Percentiles rank a stretch among this genome's conserved stretches.
These are phyloP conservation scores for Xylaria longipes DNA, from an alignment of 495 filamentous ascomycete species.

Conservation along the genomic window DNA sequence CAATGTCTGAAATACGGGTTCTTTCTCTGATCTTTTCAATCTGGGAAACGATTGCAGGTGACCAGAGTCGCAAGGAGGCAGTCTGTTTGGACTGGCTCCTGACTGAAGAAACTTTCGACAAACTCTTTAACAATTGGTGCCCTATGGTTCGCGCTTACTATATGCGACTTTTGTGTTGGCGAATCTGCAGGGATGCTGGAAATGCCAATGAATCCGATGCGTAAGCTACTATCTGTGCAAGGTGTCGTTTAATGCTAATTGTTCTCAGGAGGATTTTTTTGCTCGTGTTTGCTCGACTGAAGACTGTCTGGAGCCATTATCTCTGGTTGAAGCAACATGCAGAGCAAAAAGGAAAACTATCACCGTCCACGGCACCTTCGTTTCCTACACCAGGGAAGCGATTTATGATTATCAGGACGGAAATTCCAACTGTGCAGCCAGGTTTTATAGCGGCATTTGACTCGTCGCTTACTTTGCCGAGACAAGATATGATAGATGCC, in stretches of 20 bases:
- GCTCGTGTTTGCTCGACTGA: slow-evolving; percentile 70
- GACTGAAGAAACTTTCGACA: slow-evolving; percentile 77
- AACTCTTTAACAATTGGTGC: slow-evolving; percentile 95
- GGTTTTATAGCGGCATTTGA: slow-evolving; percentile 51
- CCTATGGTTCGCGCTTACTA: slow-evolving; percentile 97
- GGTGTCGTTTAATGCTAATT: slow-evolving; percentile 23
- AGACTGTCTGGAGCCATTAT: slow-evolving; percentile 80
- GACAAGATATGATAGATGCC: slow-evolving; percentile 21
- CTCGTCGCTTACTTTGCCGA: slow-evolving; percentile 35
- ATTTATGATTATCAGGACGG: slow-evolving; percentile 90
- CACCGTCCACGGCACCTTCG: slow-evolving; percentile 80
- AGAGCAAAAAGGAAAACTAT: slow-evolving; percentile 57
- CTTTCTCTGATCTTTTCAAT: slow-evolving; percentile 83
- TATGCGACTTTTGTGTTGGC: slow-evolving; percentile 93
- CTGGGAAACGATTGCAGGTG: slow-evolving; percentile 76
- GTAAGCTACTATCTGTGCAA: slow-evolving; percentile 56
- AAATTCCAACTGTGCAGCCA: slow-evolving; percentile 65
- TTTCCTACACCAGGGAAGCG: slow-evolving; percentile 89
- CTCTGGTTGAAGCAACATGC: slow-evolving; percentile 72
- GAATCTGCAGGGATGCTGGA: slow-evolving; percentile 79
- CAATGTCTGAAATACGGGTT: slow-evolving; percentile 88
- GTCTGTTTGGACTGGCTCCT: slow-evolving; percentile 84
- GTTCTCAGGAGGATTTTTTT: slow-evolving; percentile 68
- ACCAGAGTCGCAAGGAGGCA: slow-evolving; percentile 70
- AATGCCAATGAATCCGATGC: slow-evolving; percentile 69